These are phyloP conservation scores for Cryptococcus wingfieldii DNA, from an alignment of 1,284 basidiomycete genomes.

Conservation along the genomic window DNA sequence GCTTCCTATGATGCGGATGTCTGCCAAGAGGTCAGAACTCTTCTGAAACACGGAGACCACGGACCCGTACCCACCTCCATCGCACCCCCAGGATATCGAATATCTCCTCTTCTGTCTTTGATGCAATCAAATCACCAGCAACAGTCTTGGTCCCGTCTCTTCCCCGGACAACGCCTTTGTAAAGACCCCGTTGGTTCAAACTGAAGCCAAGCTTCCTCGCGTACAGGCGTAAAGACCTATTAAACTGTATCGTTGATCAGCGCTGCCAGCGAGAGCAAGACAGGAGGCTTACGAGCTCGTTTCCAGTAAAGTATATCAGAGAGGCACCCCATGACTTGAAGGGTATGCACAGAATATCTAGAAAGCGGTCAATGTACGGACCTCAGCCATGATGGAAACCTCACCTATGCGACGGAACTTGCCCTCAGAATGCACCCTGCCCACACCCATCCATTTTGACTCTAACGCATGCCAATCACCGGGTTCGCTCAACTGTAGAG, in stretches of 20 bases:
- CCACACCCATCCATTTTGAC: slow-evolving; percentile 73
- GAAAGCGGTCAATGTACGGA: neutral
- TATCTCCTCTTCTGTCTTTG: slow-evolving; percentile 77
- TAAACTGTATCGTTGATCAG: slow-evolving; percentile 60
- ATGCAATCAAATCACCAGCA: slow-evolving; percentile 68
- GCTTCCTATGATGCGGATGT: slow-evolving; percentile 32
- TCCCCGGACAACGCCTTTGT: slow-evolving; percentile 65
- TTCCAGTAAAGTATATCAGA: slow-evolving; percentile 75
- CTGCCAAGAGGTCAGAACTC: slow-evolving; percentile 6
- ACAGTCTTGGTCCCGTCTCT: slow-evolving; percentile 61
- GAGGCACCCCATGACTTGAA: slow-evolving; percentile 75
- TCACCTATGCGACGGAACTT: slow-evolving; percentile 70
- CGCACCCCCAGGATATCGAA: slow-evolving; percentile 61
- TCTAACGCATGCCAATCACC: slow-evolving; percentile 65
- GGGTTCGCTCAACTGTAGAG: slow-evolving; percentile 49
- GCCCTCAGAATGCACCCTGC: slow-evolving; percentile 48
- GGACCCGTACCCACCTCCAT: slow-evolving; percentile 29
- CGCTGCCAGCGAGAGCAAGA: slow-evolving; percentile 37
- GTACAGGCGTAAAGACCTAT: slow-evolving; percentile 78
- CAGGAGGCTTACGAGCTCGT: slow-evolving; percentile 42
- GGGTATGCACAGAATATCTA: slow-evolving; percentile 69
- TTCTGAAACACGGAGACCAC: neutral
- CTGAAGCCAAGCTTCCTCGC: slow-evolving; percentile 75
- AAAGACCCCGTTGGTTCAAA: slow-evolving; percentile 79
- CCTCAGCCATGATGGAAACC: slow-evolving; percentile 4